These are phyloP conservation scores for Pichia sp. DNA, from an alignment of 1,139 yeast genomes.

Conservation along the genomic window DNA sequence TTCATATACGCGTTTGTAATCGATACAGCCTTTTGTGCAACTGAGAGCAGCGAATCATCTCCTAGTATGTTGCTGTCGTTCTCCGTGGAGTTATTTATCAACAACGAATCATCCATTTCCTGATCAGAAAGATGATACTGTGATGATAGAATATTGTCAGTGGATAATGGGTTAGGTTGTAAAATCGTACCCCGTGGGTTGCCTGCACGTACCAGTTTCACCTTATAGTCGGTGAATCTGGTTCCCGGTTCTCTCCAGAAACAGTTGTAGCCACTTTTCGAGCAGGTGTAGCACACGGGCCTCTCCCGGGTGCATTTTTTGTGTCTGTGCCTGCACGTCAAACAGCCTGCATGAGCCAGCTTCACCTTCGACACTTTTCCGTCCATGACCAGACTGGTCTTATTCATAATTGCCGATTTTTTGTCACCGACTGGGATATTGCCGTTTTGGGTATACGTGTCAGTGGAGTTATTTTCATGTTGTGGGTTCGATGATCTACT, in stretches of 20 bases:
- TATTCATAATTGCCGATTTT: neutral
- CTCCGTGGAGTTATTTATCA: neutral
- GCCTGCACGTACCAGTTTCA: neutral
- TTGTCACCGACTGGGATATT: neutral
- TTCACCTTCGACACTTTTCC: neutral
- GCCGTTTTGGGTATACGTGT: neutral
- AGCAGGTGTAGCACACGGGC: slow-evolving; percentile 39
- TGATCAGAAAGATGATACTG: slow-evolving; percentile 4
- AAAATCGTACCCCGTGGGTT: slow-evolving; percentile 6
- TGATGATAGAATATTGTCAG: slow-evolving; percentile 1
- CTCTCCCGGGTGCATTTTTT: slow-evolving; percentile 65
- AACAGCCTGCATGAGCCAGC: slow-evolving; percentile 45
- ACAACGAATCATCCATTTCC: neutral
- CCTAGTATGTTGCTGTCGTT: neutral
- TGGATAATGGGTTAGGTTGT: slow-evolving; percentile 3
- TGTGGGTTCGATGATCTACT: neutral
- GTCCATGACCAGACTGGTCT: neutral
- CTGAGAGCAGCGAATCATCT: slow-evolving; percentile 2
- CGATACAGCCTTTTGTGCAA: slow-evolving; percentile 13
- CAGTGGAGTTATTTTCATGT: neutral
- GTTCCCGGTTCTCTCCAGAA: slow-evolving; percentile 20
- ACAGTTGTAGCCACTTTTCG: slow-evolving; percentile 19
- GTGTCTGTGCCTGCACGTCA: slow-evolving; percentile 68
- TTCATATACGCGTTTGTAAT: slow-evolving; percentile 11
- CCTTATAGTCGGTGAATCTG: slow-evolving; percentile 11